phyloP scores from a whole-genome alignment of 805 yeast genomes.

The Pichia nakasei region DNA sequence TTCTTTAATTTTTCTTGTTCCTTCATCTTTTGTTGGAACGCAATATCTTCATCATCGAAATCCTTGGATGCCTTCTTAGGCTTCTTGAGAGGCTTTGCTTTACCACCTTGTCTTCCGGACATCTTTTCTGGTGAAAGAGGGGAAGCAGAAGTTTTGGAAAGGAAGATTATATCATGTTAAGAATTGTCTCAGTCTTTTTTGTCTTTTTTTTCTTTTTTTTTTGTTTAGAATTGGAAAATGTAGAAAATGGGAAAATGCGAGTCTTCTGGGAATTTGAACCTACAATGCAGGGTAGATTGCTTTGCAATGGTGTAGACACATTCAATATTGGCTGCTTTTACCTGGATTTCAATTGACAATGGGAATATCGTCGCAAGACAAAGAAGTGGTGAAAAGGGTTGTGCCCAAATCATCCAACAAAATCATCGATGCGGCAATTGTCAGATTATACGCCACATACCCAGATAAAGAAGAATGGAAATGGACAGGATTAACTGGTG shows the following conservation, averaged over 20 bases:
- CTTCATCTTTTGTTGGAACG: conserved; percentile 88
- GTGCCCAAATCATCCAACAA: conserved; percentile 85
- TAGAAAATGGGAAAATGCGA: too few species aligned
- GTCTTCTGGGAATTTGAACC: too few species aligned
- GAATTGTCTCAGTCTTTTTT: too few species aligned
- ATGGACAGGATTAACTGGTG: conserved; percentile 85
- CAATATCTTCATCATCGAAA: conserved; percentile 77
- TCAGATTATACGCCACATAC: conserved; percentile 80
- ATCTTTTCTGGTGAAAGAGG: conserved; percentile 26
- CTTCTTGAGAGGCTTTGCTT: conserved; percentile 78
- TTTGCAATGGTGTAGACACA: too few species aligned
- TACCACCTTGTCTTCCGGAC: conserved; percentile 98
- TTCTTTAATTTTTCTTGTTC: conserved; percentile 92
- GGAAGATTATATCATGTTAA: too few species aligned
- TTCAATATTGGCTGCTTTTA: background rate
- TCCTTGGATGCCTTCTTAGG: conserved; percentile 76
- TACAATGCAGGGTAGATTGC: too few species aligned
- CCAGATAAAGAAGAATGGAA: conserved; percentile 79
- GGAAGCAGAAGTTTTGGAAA: background rate
- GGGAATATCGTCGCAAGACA: conserved; percentile 49
- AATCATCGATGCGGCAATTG: conserved; percentile 83
- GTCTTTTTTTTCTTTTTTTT: too few species aligned
- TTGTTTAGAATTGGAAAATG: background rate
- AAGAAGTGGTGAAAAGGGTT: conserved; percentile 81
- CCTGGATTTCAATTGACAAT: conserved; percentile 7